Conservation (phyloP, 441 rosid species). For the Populus trichocarpa region DNA sequence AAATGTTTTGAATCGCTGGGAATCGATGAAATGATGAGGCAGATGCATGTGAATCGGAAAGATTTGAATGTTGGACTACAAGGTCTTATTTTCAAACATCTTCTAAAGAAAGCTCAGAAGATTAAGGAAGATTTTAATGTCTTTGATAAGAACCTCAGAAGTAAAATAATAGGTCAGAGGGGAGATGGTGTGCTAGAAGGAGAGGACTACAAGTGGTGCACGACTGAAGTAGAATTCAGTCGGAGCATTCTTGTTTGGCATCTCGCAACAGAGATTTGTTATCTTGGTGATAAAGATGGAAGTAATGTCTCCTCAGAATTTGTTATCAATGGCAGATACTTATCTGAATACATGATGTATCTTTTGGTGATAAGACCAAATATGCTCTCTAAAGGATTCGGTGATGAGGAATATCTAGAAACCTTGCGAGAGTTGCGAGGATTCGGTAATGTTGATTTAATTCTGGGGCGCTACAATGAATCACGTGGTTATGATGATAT, state of each 20-base stretch:
- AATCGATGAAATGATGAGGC: background rate
- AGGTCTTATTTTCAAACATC: background rate
- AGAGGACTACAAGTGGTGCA: background rate
- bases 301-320: background rate
- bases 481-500: too few species aligned
- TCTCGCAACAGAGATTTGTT: background rate
- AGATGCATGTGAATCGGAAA: background rate
- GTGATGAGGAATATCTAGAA: too few species aligned
- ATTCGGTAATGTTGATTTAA: fast-evolving
- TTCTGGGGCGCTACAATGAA: too few species aligned
- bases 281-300: fast-evolving
- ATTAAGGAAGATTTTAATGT: too few species aligned
- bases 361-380: background rate
- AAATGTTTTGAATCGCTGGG: background rate
- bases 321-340: background rate
- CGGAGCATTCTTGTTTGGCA: background rate
- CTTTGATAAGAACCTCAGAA: background rate
- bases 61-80: background rate
- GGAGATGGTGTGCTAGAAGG: background rate
- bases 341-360: background rate
- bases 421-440: background rate
- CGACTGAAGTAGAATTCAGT: background rate
- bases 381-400: background rate
- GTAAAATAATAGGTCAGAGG: background rate
- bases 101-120: background rate